Evolutionary conservation across 2,329 filamentous ascomycete species (phyloP), one percentile per base, ranked within the genome.

Genomic region (Sporothrix brunneoviolacea): DNA sequence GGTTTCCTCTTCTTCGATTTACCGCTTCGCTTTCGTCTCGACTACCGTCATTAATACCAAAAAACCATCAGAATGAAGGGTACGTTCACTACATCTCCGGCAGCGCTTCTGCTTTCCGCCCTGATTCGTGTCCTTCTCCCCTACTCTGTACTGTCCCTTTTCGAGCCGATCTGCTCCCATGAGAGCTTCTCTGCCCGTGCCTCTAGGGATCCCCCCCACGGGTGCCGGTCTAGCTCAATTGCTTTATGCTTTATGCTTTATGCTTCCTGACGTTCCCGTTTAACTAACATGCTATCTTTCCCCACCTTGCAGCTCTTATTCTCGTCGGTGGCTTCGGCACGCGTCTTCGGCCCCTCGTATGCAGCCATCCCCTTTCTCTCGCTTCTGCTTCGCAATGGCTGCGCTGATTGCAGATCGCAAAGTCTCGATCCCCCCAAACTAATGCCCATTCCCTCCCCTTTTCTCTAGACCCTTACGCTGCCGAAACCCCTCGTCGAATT

Each of bases 301-400:
- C 30, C 40, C 43, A 39, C 49, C 32, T 15, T 59, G 55, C 65
- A 96, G 90, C 91, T 75, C 86, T 96, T 68, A 96, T 95, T 85
- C 91, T 97, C 68, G 93, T 97, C 72, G 93, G 93, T 75, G 93
- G 91, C 71, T 98, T 96, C 72, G 91, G 91, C 75, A 98, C 91
- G 71, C 91, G 91, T 73, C 86, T 98, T 65, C 88, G 91, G 68
- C 91, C 91, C 77, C 82, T 97, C 67, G 89, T 95, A 84, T 67
- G 84, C 74, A 39, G 19, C 45, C 46, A n/a, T n/a, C 40, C 33
- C 18, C 24, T 42, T 24, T n/a, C 24, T n/a, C n/a, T 39, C 37
- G 15, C 28, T 32, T 4, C 6, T 16, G 39, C 24, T n/a, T 38
- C 18, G 12, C 40, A 33, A 13, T 16, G 12, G 7, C 21, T n/a